Evolutionary conservation across 495 filamentous ascomycete genomes (phyloP).

Genomic region (Aspergillus leporis): DNA sequence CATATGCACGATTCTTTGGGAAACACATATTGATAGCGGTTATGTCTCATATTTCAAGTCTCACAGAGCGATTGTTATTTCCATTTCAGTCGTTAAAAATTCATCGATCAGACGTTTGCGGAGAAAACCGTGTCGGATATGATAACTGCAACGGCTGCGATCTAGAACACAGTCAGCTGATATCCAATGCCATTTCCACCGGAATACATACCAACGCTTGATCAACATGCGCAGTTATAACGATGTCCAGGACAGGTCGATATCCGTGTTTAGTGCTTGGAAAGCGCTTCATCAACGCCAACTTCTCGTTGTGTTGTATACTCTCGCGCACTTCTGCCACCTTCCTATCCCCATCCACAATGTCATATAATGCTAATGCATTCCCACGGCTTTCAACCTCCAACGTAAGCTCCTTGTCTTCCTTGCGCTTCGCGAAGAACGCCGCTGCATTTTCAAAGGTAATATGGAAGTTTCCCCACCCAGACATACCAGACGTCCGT

Average conservation of each 20-base stretch:
- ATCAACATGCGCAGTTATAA: constrained; percentile 27
- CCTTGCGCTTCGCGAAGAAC: constrained; percentile 15
- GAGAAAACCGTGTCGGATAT: constrained; percentile 16
- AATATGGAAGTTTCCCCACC: constrained; percentile 23
- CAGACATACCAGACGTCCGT: constrained; percentile 13
- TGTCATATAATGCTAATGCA: constrained; percentile 23
- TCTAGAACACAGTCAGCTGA: constrained; percentile 5
- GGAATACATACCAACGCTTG: constrained; percentile 23
- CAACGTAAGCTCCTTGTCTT: constrained; percentile 26
- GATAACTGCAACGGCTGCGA: constrained; percentile 17
- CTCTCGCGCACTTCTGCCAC: constrained; percentile 30
- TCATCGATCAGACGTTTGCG: neutral
- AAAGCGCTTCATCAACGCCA: constrained; percentile 17
- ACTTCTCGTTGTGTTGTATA: constrained; percentile 26
- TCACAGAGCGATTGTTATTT: neutral
- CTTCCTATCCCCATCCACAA: constrained; percentile 30
- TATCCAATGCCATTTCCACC: neutral
- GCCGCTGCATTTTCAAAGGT: constrained; percentile 28
- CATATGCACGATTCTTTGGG: neutral
- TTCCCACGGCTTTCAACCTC: constrained; percentile 20
- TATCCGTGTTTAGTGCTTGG: constrained; percentile 8
- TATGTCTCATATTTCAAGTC: too few species aligned
- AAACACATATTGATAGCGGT: neutral
- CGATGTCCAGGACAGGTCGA: constrained; percentile 25
- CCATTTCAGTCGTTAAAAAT: neutral